Evolutionary conservation across 2,329 filamentous ascomycete species (phyloP).

Genomic region (Curvularia sp.): DNA sequence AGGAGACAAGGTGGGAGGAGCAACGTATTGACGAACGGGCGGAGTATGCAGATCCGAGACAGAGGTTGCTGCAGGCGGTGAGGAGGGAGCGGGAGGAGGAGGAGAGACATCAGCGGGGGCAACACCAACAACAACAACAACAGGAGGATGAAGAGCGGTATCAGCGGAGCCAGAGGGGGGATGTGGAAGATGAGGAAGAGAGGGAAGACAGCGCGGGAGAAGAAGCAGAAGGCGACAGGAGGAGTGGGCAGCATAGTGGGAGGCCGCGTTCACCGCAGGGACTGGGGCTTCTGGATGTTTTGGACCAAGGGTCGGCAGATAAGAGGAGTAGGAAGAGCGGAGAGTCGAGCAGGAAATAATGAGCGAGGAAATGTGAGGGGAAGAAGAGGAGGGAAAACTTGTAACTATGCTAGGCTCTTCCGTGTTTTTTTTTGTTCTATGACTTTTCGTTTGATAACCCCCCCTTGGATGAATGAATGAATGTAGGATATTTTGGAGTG

Average conservation of each 20-base stretch:
- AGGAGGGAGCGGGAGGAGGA: neutral
- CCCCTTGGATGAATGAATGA: too few relatives aligned
- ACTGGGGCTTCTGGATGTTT: slow-evolving; percentile 2
- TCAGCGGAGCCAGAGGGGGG: neutral
- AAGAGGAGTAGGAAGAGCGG: neutral
- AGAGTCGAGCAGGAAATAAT: too few relatives aligned
- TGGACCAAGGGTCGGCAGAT: neutral
- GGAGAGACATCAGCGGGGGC: neutral
- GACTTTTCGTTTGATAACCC: too few relatives aligned
- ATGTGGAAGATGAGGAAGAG: neutral
- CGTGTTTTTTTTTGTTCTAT: too few relatives aligned
- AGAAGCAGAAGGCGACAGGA: neutral
- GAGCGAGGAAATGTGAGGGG: neutral
- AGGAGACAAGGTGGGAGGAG: neutral
- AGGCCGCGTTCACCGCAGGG: neutral
- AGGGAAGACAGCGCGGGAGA: neutral
- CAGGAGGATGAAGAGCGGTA: too few relatives aligned
- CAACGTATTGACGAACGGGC: neutral
- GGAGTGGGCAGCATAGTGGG: too few relatives aligned
- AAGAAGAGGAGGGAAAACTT: too few relatives aligned
- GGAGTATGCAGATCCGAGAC: neutral
- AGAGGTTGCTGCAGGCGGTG: neutral
- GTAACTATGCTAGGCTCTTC: too few relatives aligned
- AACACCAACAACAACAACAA: too few relatives aligned
- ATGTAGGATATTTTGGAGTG: too few relatives aligned